These are phyloP conservation scores for Protomyces pachydermus DNA, from an alignment of 1,139 yeast genomes.

Conservation along the genomic window DNA sequence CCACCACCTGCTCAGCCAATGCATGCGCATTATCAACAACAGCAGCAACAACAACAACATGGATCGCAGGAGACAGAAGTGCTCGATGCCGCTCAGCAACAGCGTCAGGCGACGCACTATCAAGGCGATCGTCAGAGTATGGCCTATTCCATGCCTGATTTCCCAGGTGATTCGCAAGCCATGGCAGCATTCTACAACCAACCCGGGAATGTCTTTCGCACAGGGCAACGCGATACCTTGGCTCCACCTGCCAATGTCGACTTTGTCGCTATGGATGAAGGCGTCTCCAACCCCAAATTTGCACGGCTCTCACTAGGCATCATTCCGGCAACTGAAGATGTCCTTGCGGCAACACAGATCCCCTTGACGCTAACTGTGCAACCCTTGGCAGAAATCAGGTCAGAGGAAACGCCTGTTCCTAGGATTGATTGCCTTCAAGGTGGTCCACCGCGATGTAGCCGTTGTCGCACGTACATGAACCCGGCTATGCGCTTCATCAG, in stretches of 20 bases:
- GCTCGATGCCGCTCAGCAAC: not conserved
- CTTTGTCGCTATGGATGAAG: constrained; percentile 70
- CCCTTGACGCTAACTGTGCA: constrained; percentile 77
- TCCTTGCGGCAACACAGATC: constrained; percentile 64
- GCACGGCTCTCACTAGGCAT: constrained; percentile 77
- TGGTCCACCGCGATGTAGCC: constrained; percentile 62
- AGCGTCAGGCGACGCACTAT: not conserved
- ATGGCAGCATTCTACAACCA: not conserved
- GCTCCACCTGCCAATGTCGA: constrained; percentile 70
- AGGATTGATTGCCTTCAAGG: constrained; percentile 54
- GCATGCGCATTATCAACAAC: not conserved
- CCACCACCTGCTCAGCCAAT: not conserved
- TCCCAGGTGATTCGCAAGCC: not conserved
- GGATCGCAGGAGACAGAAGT: not conserved
- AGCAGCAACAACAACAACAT: not conserved
- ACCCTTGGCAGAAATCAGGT: constrained; percentile 66
- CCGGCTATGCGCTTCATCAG: constrained; percentile 70
- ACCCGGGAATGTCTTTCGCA: constrained; percentile 6
- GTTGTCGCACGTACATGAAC: constrained; percentile 86
- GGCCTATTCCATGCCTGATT: not conserved
- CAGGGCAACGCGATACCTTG: not conserved
- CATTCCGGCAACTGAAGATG: constrained; percentile 68
- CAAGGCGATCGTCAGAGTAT: not conserved
- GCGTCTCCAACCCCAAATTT: constrained; percentile 74
- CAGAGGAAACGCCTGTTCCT: constrained; percentile 57